Evolutionary conservation across 139 green algal genomes (phyloP), one percentile per base, ranked within the genome.

Genomic region (Volvox reticuliferus): DNA sequence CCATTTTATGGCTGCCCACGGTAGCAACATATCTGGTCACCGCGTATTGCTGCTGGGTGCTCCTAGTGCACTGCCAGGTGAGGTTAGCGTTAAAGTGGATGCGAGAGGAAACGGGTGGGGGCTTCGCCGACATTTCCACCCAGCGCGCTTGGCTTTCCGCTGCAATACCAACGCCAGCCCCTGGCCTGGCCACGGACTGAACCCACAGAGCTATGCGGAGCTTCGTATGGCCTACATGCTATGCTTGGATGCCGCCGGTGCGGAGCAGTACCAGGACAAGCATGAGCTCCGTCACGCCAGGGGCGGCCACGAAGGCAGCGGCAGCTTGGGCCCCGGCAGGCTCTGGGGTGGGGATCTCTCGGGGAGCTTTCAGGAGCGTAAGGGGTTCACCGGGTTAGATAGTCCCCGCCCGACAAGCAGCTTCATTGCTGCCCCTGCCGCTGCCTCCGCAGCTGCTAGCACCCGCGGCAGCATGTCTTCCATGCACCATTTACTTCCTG

Each of bases 61-160:
- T 82, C 50, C 73, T 84, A 32, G 61, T 84, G 55, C 86, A 90
- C 86, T 90, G 86, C 86, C 86, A 90, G 73, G 86, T 90, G 55
- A 73, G 65, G 65, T 9, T 55, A 55, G 44, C 5, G 44, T 55
- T 55, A 55, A 55, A 9, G 44, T 28, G 65, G 65, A 28, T 30
- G 79, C 36, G 33, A 50, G 36, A 12, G 21, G 36, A 50, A 33
- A 67, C 28, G 19, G 37, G 18, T 0, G 36, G 37, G 37, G 36
- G 37, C 19, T 36, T 14, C 1, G 18, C 24, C 71, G 35, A 75
- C 9, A 6, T 32, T 55, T 55, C 44, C 44, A 55, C 44, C 5
- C 44, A 55, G 5, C 44, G 44, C 44, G 44, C 44, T 55, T 55
- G 44, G 44, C 9, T 9, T 55, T 55, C 44, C 9, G 44, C 44